phyloP scores from a whole-genome alignment of 805 yeast genomes.

The Tetrapisispora arboricola region DNA sequence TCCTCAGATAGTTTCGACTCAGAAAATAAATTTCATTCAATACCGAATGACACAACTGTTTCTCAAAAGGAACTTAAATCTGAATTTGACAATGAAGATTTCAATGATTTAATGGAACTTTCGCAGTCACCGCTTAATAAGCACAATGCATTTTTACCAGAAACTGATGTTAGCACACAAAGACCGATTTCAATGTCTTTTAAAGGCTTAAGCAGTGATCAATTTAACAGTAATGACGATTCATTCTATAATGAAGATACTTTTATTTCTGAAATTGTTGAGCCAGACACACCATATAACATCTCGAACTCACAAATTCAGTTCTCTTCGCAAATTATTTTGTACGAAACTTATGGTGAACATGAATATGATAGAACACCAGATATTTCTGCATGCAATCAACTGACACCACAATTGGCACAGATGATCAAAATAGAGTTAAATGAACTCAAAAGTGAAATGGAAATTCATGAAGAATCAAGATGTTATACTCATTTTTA shows the following conservation, averaged over 20 bases:
- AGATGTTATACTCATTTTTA: conserved; percentile 77
- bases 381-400: conserved; percentile 86
- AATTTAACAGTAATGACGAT: conserved; percentile 23
- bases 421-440: conserved; percentile 79
- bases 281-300: not conserved
- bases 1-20: no score
- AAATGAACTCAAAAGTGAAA: conserved; percentile 64
- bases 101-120: conserved; percentile 11
- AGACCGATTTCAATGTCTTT: conserved; percentile 43
- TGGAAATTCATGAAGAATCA: conserved; percentile 77
- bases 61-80: conserved; percentile 1
- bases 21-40: no score
- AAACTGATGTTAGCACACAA: conserved; percentile 12
- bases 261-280: not conserved
- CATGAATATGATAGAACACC: conserved; percentile 89
- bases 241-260: not conserved
- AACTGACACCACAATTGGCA: conserved; percentile 77
- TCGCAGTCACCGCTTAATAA: not conserved
- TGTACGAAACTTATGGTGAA: conserved; percentile 75
- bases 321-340: conserved; percentile 72
- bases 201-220: conserved; percentile 52
- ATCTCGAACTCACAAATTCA: conserved; percentile 30
- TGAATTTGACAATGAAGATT: conserved; percentile 22
- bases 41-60: no score
- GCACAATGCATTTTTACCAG: conserved; percentile 14